Conservation (phyloP, 2,329 filamentous ascomycete species). For the Ophiostoma quercus region DNA sequence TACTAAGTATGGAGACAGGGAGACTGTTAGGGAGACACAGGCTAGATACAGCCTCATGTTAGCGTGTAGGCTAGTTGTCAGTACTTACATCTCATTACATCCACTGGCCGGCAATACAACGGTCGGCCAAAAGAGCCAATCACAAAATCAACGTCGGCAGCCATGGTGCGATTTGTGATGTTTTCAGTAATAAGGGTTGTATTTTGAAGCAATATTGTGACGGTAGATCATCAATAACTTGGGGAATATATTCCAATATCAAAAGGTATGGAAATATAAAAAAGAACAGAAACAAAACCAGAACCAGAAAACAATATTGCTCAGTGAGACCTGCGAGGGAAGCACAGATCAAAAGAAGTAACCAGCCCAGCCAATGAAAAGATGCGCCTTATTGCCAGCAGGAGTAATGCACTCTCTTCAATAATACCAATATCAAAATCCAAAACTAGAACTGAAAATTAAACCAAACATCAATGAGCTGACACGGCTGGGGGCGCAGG, state of each 20-base stretch:
- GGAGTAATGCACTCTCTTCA: no score
- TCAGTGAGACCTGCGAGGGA: background rate
- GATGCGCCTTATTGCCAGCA: background rate
- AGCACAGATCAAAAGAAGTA: slow-evolving; percentile 6
- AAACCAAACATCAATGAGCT: background rate
- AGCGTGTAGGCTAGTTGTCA: background rate
- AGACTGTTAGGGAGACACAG: no score
- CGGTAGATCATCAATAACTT: background rate
- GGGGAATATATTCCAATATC: background rate
- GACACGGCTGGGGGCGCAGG: background rate
- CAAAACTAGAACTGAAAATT: background rate
- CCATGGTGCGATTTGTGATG: background rate
- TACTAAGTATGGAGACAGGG: background rate
- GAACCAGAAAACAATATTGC: background rate
- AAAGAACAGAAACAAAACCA: background rate
- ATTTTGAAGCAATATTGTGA: background rate
- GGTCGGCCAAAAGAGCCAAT: background rate
- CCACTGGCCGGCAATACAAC: background rate
- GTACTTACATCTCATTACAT: background rate
- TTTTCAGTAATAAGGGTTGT: background rate
- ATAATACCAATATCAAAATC: no score
- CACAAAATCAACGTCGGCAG: background rate
- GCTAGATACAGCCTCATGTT: background rate
- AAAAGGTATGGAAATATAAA: background rate
- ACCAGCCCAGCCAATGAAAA: slow-evolving; percentile 5